Conservation (phyloP, 768 basidiomycete species). For the Pleurotus giganteus region DNA sequence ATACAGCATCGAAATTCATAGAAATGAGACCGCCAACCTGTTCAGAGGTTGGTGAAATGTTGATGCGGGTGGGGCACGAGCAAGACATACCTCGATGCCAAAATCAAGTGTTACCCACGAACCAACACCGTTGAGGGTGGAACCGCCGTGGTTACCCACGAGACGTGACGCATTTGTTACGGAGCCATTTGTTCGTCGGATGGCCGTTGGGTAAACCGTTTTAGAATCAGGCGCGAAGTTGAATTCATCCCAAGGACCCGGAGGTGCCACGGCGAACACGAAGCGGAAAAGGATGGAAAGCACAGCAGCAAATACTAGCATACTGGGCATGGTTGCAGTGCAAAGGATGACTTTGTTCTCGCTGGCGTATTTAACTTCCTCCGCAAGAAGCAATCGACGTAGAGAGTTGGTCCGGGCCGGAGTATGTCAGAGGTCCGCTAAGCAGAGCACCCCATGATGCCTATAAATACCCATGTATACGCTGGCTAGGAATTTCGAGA, state of each 20-base stretch:
- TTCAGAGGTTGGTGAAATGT: neutral
- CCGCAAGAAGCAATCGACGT: too few species aligned
- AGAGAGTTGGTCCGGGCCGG: too few species aligned
- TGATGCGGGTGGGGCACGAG: neutral
- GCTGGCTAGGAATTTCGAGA: too few species aligned
- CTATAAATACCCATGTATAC: too few species aligned
- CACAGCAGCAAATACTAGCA: neutral
- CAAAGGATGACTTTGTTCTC: too few species aligned
- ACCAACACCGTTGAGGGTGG: constrained; percentile 37
- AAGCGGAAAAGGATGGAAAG: neutral
- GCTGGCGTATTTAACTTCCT: neutral
- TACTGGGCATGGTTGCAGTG: too few species aligned
- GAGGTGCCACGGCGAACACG: constrained; percentile 31
- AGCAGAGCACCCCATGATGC: too few species aligned
- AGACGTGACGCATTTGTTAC: constrained; percentile 32
- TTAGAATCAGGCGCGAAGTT: constrained; percentile 48
- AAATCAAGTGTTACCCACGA: constrained; percentile 56
- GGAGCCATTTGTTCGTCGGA: constrained; percentile 35
- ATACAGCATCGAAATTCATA: constrained; percentile 35
- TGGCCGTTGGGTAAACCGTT: constrained; percentile 41
- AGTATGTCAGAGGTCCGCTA: too few species aligned
- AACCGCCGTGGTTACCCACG: constrained; percentile 30
- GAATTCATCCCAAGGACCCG: constrained; percentile 52
- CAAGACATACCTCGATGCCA: constrained; percentile 43
- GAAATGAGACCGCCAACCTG: constrained; percentile 57